Evolutionary conservation across 2,329 filamentous ascomycete genomes (phyloP).

Genomic region (Daldinia sp.): DNA sequence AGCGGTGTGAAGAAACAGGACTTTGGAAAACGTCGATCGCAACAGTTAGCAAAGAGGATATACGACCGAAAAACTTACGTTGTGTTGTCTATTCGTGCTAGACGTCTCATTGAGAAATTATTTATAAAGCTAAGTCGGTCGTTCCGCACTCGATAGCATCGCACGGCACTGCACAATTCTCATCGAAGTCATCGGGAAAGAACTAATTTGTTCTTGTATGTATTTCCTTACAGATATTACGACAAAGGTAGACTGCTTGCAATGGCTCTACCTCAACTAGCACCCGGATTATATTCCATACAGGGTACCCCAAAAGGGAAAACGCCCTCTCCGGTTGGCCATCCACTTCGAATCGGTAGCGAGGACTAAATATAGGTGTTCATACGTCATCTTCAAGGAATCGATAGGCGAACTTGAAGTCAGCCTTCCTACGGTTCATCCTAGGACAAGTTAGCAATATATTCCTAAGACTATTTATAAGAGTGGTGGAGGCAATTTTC

Average conservation of each 20-base stretch:
- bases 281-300: conserved; percentile 14
- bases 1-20: conserved; percentile 20
- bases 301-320: conserved; percentile 11
- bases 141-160: not conserved
- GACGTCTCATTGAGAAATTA: conserved; percentile 8
- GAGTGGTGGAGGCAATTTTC: not conserved
- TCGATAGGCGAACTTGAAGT: conserved; percentile 98
- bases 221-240: conserved; percentile 36
- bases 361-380: conserved; percentile 14
- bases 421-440: conserved; percentile 98
- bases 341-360: not conserved
- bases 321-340: not conserved
- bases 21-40: not conserved
- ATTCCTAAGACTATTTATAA: not conserved
- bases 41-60: conserved; percentile 2
- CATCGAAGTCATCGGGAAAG: not conserved
- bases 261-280: conserved; percentile 10
- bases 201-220: conserved; percentile 19
- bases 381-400: conserved; percentile 93
- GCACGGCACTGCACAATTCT: not conserved
- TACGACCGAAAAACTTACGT: not conserved
- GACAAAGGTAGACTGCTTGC: conserved; percentile 17
- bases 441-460: conserved; percentile 56
- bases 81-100: not conserved
- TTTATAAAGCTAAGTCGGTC: conserved; percentile 3